Conservation (phyloP, 73 alveolate genomes). For the Paraurostyla sp. region DNA sequence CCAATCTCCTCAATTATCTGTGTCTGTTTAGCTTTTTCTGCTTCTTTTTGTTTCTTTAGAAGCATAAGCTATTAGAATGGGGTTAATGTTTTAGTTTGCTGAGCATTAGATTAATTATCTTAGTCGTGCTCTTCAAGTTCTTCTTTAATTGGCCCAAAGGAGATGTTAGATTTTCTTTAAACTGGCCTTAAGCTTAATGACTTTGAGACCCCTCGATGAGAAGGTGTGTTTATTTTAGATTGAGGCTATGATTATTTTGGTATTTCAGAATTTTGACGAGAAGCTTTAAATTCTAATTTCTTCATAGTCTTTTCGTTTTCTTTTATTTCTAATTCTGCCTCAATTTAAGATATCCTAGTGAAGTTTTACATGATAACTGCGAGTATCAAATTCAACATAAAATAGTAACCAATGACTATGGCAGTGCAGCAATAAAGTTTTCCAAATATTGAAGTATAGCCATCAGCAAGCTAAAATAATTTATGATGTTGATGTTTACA, state of each 20-base stretch:
- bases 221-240: not conserved
- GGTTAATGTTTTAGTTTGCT: not conserved
- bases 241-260: not conserved
- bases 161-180: not conserved
- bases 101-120: not conserved
- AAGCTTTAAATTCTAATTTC: not conserved
- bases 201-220: not conserved
- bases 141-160: not conserved
- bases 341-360: not conserved
- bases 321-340: not conserved
- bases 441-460: slow-evolving; percentile 29
- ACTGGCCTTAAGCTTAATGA: not conserved
- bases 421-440: not conserved
- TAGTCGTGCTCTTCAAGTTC: not conserved
- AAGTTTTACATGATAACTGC: slow-evolving; percentile 61
- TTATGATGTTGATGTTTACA: slow-evolving; percentile 22
- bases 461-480: slow-evolving; percentile 24
- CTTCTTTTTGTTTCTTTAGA: slow-evolving; percentile 6
- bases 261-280: not conserved
- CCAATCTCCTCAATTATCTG: not conserved
- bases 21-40: slow-evolving; percentile 1
- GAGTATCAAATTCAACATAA: slow-evolving; percentile 42
- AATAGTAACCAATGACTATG: slow-evolving; percentile 35
- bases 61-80: slow-evolving; percentile 7
- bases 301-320: not conserved